phyloP scores from a whole-genome alignment of 495 filamentous ascomycete genomes.

The Aspergillus indologenus region DNA sequence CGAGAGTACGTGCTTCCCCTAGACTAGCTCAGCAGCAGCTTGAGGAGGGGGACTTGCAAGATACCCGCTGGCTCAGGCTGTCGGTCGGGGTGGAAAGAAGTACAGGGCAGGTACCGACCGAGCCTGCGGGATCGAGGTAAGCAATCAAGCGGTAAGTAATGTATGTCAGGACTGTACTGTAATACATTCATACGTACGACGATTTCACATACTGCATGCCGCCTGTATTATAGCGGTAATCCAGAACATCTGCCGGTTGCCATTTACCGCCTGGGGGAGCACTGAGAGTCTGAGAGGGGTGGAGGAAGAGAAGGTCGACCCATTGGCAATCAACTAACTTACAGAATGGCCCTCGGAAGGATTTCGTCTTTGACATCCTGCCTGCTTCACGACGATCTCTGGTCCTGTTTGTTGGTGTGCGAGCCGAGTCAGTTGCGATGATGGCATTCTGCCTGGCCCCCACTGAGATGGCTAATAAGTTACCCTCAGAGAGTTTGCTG shows the following conservation, averaged over 20 bases:
- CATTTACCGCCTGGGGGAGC: neutral
- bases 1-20: slow-evolving; percentile 5
- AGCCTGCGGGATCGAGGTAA: neutral
- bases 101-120: neutral
- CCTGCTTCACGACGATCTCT: slow-evolving; percentile 1
- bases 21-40: slow-evolving; percentile 7
- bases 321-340: neutral
- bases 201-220: neutral
- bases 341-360: neutral
- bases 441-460: neutral
- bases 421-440: neutral
- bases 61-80: neutral
- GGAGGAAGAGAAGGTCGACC: neutral
- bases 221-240: neutral
- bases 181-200: too few species aligned
- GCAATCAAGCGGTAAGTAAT: neutral
- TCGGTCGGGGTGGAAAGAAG: neutral
- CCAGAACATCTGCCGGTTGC: neutral
- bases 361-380: neutral
- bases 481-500: too few species aligned
- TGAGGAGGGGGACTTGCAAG: neutral
- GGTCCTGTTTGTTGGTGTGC: neutral
- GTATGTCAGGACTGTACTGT: neutral
- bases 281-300: too few species aligned
- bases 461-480: too few species aligned